Percentiles rank a stretch among this genome's conserved stretches.
Conservation (phyloP, 2,329 filamentous ascomycete species). For the Aspergillus fumigatus region DNA sequence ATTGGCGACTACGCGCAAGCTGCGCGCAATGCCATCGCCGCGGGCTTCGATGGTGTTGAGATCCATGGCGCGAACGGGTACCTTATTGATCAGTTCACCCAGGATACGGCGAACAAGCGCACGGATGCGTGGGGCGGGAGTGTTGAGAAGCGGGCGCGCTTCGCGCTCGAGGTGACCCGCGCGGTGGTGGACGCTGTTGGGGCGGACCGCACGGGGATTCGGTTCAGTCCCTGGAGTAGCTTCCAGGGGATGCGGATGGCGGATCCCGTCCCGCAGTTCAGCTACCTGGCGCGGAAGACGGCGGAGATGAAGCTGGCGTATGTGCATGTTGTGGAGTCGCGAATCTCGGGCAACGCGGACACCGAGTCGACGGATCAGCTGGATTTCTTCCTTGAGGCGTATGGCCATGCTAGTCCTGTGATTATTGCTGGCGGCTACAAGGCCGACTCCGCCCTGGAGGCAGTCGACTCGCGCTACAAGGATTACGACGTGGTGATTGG, state of each 20-base stretch:
- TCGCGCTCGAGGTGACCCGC: slow-evolving; percentile 50
- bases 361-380: slow-evolving; percentile 35
- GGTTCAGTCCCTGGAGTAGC: slow-evolving; percentile 43
- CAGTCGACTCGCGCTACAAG: slow-evolving; percentile 29
- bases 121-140: slow-evolving; percentile 50
- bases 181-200: slow-evolving; percentile 43
- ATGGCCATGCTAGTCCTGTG: slow-evolving; percentile 40
- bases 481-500: slow-evolving; percentile 30
- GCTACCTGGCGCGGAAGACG: slow-evolving; percentile 50
- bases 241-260: slow-evolving; percentile 53
- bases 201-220: slow-evolving; percentile 41
- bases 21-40: slow-evolving; percentile 50
- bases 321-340: slow-evolving; percentile 58
- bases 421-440: slow-evolving; percentile 49
- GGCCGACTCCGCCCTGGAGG: slow-evolving; percentile 35
- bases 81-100: slow-evolving; percentile 49
- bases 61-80: slow-evolving; percentile 49
- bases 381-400: slow-evolving; percentile 45
- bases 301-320: slow-evolving; percentile 54
- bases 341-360: slow-evolving; percentile 35
- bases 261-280: slow-evolving; percentile 61
- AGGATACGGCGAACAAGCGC: slow-evolving; percentile 45
- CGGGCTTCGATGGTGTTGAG: slow-evolving; percentile 52
- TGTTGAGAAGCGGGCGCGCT: slow-evolving; percentile 49
- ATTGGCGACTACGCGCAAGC: slow-evolving; percentile 43